Evolutionary conservation across 257 asterid species (phyloP), one percentile per base, ranked within the genome.

Genomic region (Capsicum rhomboideum): DNA sequence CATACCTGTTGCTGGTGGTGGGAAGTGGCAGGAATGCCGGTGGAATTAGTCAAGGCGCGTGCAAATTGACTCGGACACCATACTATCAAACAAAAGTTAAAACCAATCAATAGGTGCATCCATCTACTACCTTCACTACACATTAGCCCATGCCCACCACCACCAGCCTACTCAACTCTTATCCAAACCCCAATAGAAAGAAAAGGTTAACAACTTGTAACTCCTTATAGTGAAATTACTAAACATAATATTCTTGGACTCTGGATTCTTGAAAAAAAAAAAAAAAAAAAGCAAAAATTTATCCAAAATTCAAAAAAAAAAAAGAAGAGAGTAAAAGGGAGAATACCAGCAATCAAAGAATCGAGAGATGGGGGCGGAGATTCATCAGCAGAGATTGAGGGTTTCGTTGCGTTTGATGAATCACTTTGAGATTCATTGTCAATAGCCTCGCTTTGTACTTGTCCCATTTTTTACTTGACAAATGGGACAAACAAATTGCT

Each of bases 351-450:
- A 52, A 94, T 87, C 49, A 91, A 88, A 11, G 93, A 91, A 88
- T 92, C 98, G 4, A 92, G 91, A 29, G 97, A 91, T n/a, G 91
- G 87, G 50, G 82, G 83, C 13, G 87, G 59, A 20, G 89, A 44
- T 20, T 78, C 80, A 10, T 88, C 11, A 13, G 82, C 34, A 63
- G 92, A 67, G 40, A 34, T 34, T 28, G 87, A 17, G 50, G 86
- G 8, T 42, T 81, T n/a, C 50, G 61, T 34, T 34, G 40, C 2
- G 40, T 34, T 34, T 34, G 44, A 40, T 40, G 44, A 40, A 40
- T 0, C n/a, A 3, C 67, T 40, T n/a, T 66, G 20, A 50, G 79
- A 44, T 56, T 54, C 53, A 12, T 72, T 66, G 17, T 74, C 85
- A 29, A 67, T 54, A 83, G 75, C 21, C 26, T 50, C 80, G 81